Percentiles rank a stretch among this genome's conserved stretches.
Evolutionary conservation across 768 basidiomycete genomes (phyloP).

Genomic region (Erythrobasidium yunnanense): DNA sequence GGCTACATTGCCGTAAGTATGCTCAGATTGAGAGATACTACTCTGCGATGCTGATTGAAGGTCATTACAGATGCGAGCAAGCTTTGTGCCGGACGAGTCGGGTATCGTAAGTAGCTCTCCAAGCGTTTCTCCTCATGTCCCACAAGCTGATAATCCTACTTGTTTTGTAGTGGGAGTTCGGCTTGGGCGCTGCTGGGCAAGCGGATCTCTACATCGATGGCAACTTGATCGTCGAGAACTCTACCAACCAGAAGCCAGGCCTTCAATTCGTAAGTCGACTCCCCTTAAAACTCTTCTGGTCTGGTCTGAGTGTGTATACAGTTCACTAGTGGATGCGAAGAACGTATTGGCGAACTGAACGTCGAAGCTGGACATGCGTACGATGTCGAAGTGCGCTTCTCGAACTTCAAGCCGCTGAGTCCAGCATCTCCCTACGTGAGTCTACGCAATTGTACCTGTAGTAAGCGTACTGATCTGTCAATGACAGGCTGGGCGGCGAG

Average conservation of each 20-base stretch:
- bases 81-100: conserved; percentile 35
- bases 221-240: conserved; percentile 31
- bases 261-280: conserved; percentile 1
- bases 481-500: conserved; percentile 34
- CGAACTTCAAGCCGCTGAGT: conserved; percentile 38
- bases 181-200: conserved; percentile 29
- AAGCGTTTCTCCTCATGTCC: conserved; percentile 9
- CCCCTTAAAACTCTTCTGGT: too few relatives aligned
- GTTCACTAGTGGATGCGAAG: too few relatives aligned
- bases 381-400: conserved; percentile 38
- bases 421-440: conserved; percentile 38
- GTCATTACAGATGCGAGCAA: conserved; percentile 29
- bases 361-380: conserved; percentile 37
- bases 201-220: conserved; percentile 32
- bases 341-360: too few relatives aligned
- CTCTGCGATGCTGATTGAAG: neutral
- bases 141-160: neutral
- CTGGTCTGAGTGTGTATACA: too few relatives aligned
- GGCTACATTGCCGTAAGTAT: conserved; percentile 33
- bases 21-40: neutral
- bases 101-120: conserved; percentile 29
- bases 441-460: neutral
- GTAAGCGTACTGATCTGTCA: neutral
- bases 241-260: conserved; percentile 14
- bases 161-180: conserved; percentile 29